Evolutionary conservation across 1,139 yeast genomes (phyloP), one percentile per base, ranked within the genome.

Genomic region (Lodderomyces margitis): DNA sequence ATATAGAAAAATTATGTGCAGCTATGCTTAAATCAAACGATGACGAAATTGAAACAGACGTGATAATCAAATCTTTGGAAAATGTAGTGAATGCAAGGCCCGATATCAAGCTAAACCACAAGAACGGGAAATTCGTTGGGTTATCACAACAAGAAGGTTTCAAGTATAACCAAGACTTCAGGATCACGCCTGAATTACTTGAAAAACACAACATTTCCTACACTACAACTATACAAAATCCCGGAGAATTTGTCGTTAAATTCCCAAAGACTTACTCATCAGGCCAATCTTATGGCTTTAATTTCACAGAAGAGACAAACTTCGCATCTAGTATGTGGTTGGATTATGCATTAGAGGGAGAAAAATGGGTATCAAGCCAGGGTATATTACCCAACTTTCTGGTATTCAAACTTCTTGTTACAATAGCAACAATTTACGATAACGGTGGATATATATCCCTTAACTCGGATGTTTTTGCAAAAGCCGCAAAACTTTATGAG

Each of bases 291-390:
- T 57, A 77, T 23, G 88, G 87, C 0, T 68, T 78, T 38, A 72
- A 71, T 40, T 61, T 81, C 9, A 70, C 75, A 40, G 86, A 83
- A 56, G 71, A 72, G 36, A 77, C 75, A 2, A 71, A 74, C 44
- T 74, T 82, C 58, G 83, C 85, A 1, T 70, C 83, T 0, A 54
- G 58, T n/a, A 58, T 65, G n/a, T 83, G 89, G 89, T 53, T 83
- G 9, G 56, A 66, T 3, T 59, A 68, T 46, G 75, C 81, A 0
- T 17, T 66, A 0, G 75, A 70, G 24, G 79, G 78, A 0, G 78
- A 75, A 38, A 54, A 58, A 30, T 81, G 86, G 86, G 51, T 80
- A n/a, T 46, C 60, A 2, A 59, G 65, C n/a, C 81, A 79, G 45
- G 57, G 66, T 0, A 52, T 78, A 1, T 38, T 77, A 2, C 85